Percentiles rank a stretch among this genome's conserved stretches.
Conservation (phyloP, 306 rosid species). For the Cicer arietinum region DNA sequence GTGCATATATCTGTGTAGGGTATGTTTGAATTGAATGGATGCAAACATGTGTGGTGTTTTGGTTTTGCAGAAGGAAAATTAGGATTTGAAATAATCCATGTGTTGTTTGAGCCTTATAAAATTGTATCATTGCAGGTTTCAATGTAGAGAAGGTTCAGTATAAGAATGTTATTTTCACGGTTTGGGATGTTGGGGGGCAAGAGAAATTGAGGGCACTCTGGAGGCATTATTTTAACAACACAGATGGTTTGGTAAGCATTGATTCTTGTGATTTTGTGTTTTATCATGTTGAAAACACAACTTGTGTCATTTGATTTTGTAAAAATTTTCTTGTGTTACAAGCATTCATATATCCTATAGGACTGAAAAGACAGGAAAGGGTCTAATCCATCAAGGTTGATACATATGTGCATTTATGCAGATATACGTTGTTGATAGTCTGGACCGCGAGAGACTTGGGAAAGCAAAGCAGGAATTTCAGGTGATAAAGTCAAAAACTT, state of each 20-base stretch:
- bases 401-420: constrained; percentile 50
- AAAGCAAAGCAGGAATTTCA: constrained; percentile 94
- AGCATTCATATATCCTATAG: constrained; percentile 5
- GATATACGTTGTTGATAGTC: constrained; percentile 94
- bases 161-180: constrained; percentile 95
- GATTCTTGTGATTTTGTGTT: constrained; percentile 29
- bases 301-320: constrained; percentile 24
- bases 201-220: constrained; percentile 95
- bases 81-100: constrained; percentile 19
- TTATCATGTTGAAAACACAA: constrained; percentile 5
- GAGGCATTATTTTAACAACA: constrained; percentile 99
- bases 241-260: constrained; percentile 85
- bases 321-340: constrained; percentile 19
- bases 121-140: constrained; percentile 63
- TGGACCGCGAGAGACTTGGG: constrained; percentile 91
- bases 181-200: constrained; percentile 99
- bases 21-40: constrained; percentile 31
- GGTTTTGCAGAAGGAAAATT: background rate
- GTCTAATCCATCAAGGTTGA: background rate
- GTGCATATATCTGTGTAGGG: constrained; percentile 10
- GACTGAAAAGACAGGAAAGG: background rate
- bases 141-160: constrained; percentile 99
- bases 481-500: constrained; percentile 54
- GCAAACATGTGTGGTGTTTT: background rate
- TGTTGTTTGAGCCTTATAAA: constrained; percentile 27